A percentile compares a stretch with the other conserved stretches of the same genome.
Conservation (phyloP, 2,329 filamentous ascomycete genomes). For the Aspergillus neotritici region DNA sequence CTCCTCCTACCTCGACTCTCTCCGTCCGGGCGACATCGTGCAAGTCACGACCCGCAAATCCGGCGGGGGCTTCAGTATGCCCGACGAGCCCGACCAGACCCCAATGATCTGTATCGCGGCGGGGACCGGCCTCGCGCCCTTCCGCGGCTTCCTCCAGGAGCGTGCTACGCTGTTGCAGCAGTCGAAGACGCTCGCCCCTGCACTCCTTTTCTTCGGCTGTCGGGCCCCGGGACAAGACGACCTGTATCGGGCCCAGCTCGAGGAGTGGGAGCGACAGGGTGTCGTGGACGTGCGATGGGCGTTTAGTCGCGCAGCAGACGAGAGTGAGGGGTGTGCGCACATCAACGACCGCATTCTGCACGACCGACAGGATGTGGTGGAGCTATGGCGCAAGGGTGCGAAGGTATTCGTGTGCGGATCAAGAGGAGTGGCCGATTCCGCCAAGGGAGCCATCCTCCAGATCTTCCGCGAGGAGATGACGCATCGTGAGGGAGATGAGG, state of each 20-base stretch:
- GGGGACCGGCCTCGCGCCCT: constrained; percentile 54
- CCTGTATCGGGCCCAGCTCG: background rate
- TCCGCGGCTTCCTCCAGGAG: constrained; percentile 59
- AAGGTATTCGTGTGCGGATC: constrained; percentile 29
- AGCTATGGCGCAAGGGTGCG: background rate
- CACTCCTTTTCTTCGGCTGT: constrained; percentile 31
- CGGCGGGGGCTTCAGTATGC: constrained; percentile 30
- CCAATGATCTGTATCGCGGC: constrained; percentile 37
- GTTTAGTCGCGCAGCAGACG: background rate
- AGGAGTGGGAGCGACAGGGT: background rate
- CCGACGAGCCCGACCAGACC: constrained; percentile 21
- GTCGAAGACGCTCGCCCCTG: constrained; percentile 26
- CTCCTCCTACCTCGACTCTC: constrained; percentile 52
- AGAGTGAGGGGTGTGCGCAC: constrained; percentile 6
- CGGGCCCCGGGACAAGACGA: constrained; percentile 33
- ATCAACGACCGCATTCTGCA: constrained; percentile 1
- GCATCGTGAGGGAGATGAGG: too few species aligned
- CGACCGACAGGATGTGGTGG: background rate
- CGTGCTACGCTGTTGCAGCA: constrained; percentile 35
- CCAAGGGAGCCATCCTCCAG: too few species aligned
- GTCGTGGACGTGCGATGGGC: background rate
- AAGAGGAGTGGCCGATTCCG: too few species aligned
- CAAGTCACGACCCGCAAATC: constrained; percentile 23
- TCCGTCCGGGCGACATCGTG: constrained; percentile 23
- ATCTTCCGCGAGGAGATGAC: too few species aligned